Conservation (phyloP, 1,284 basidiomycete species). For the Boletellus deceptivus region DNA sequence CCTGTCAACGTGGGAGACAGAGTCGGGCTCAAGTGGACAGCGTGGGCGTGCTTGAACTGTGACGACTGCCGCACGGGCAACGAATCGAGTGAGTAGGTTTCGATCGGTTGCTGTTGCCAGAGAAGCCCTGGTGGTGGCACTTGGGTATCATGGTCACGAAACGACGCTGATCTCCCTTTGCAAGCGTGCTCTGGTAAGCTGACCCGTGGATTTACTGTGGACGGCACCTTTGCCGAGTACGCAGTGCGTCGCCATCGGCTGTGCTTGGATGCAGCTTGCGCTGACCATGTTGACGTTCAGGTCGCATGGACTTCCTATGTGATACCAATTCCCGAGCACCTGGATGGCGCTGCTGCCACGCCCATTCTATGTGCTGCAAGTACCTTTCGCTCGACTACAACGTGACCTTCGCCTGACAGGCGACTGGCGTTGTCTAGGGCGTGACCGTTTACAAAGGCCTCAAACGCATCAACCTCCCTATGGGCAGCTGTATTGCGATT, state of each 20-base stretch:
- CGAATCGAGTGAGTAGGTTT: slow-evolving; percentile 46
- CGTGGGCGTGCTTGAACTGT: slow-evolving; percentile 59
- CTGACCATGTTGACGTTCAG: slow-evolving; percentile 30
- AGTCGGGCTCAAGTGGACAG: slow-evolving; percentile 77
- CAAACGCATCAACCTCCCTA: slow-evolving; percentile 49
- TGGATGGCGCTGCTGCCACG: slow-evolving; percentile 59
- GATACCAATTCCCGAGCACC: slow-evolving; percentile 57
- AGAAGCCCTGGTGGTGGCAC: not conserved
- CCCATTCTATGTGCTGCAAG: slow-evolving; percentile 66
- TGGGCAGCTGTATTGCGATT: slow-evolving; percentile 70
- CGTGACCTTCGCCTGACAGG: too few relatives aligned
- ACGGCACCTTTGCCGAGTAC: slow-evolving; percentile 57
- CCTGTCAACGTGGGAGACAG: slow-evolving; percentile 56
- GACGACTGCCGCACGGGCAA: slow-evolving; percentile 57
- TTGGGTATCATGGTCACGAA: not conserved
- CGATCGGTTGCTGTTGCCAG: too few relatives aligned
- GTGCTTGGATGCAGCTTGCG: not conserved
- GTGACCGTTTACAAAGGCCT: slow-evolving; percentile 71
- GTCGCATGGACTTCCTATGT: slow-evolving; percentile 61
- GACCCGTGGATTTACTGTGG: slow-evolving; percentile 55
- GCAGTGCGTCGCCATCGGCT: slow-evolving; percentile 31
- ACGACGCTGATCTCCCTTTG: not conserved
- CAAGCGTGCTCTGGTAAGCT: slow-evolving; percentile 41
- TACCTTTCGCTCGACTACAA: not conserved
- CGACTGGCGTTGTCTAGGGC: slow-evolving; percentile 37